Percentiles rank a stretch among this genome's conserved stretches.
phyloP scores from a whole-genome alignment of 305 asterid genomes.

The Fraxinus platypoda region DNA sequence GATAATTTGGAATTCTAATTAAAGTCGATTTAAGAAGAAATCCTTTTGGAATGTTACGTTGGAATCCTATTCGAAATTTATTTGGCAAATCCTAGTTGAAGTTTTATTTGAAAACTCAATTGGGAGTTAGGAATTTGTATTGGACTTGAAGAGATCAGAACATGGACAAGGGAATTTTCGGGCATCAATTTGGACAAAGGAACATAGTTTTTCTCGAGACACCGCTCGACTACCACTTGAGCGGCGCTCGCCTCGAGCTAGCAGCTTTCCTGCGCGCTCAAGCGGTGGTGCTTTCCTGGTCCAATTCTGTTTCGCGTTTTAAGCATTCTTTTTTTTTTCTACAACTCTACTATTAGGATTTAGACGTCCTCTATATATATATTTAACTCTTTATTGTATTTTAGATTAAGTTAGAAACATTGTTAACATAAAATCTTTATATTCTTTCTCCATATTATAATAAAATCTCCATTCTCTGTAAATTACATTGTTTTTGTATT shows the following conservation, averaged over 20 bases:
- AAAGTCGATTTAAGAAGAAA: background rate
- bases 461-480: no score
- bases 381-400: background rate
- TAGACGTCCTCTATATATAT: background rate
- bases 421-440: no score
- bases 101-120: background rate
- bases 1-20: background rate
- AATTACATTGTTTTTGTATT: background rate
- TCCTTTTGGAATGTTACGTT: background rate
- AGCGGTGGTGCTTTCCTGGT: no score
- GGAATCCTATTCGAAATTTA: background rate
- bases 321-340: no score
- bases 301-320: no score
- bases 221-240: background rate
- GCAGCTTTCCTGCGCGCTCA: no score
- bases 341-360: no score
- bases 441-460: no score
- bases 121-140: background rate
- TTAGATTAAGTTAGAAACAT: no score
- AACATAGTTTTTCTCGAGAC: background rate
- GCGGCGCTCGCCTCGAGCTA: background rate
- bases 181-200: background rate
- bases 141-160: background rate
- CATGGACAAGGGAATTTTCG: background rate
- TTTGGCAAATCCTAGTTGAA: background rate